phyloP scores from a whole-genome alignment of 768 basidiomycete species.

The Wakefieldia striispora region DNA sequence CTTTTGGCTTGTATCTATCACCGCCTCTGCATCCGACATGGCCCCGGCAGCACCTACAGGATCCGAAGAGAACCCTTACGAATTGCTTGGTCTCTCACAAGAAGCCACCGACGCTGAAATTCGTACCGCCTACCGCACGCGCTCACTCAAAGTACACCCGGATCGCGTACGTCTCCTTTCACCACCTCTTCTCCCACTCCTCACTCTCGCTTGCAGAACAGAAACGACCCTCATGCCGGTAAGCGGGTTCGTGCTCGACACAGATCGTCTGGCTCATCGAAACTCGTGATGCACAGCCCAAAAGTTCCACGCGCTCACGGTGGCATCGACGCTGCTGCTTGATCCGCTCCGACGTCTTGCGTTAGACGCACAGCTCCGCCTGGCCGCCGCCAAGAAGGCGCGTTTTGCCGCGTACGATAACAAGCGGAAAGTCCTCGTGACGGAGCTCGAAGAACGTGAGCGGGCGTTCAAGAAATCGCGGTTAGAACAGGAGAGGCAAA shows the following conservation, averaged over 20 bases:
- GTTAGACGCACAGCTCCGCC: constrained; percentile 74
- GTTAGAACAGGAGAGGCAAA: constrained; percentile 59
- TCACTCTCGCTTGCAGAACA: constrained; percentile 49
- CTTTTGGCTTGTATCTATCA: not conserved
- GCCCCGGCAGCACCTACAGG: constrained; percentile 34
- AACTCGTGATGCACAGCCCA: constrained; percentile 41
- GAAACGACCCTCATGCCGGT: constrained; percentile 79
- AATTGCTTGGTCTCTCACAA: constrained; percentile 56
- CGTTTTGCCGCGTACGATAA: constrained; percentile 68
- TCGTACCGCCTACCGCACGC: constrained; percentile 72
- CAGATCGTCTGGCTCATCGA: not conserved
- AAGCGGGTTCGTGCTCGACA: not conserved
- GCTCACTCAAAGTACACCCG: constrained; percentile 84
- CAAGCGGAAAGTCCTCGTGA: constrained; percentile 72
- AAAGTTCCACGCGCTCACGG: constrained; percentile 83
- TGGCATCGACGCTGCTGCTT: constrained; percentile 76
- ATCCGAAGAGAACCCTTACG: constrained; percentile 72
- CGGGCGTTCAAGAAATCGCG: constrained; percentile 71
- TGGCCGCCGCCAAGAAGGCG: constrained; percentile 64
- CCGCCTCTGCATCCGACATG: constrained; percentile 10
- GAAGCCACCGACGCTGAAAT: constrained; percentile 79
- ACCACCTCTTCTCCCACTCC: constrained; percentile 12
- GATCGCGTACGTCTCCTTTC: constrained; percentile 59
- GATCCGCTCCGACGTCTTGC: constrained; percentile 78
- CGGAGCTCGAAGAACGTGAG: constrained; percentile 79